These are phyloP conservation scores for Leishmania tropica DNA, from an alignment of 208 protist genomes.

Conservation along the genomic window DNA sequence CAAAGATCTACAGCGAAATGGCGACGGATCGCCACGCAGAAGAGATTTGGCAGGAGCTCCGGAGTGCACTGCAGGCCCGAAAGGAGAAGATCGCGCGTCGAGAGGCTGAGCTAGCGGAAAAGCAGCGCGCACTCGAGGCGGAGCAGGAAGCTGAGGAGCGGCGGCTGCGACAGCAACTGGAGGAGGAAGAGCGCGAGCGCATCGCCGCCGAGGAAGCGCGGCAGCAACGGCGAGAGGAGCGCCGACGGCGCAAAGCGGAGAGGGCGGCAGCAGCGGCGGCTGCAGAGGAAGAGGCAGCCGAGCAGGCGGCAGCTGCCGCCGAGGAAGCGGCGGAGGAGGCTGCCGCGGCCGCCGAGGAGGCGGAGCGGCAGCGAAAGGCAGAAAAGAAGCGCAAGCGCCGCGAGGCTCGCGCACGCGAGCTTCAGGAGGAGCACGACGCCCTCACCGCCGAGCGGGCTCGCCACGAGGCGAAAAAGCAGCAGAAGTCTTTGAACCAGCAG, in stretches of 20 bases:
- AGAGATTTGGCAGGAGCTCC: conserved; percentile 80
- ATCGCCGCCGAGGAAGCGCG: conserved; percentile 39
- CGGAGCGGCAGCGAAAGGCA: conserved; percentile 38
- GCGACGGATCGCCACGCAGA: conserved; percentile 58
- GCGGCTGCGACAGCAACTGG: conserved; percentile 39
- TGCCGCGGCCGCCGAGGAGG: conserved; percentile 37
- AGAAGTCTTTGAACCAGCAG: conserved; percentile 44
- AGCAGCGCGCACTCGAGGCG: conserved; percentile 37
- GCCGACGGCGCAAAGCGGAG: conserved; percentile 36
- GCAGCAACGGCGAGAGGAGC: conserved; percentile 43
- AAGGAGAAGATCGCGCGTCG: conserved; percentile 43
- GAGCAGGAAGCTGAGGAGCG: conserved; percentile 42
- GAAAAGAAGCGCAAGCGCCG: conserved; percentile 56
- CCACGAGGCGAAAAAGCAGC: conserved; percentile 36
- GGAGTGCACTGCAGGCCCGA: conserved; percentile 50
- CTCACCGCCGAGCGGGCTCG: conserved; percentile 50
- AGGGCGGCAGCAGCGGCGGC: conserved; percentile 33
- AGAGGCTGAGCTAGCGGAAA: conserved; percentile 46
- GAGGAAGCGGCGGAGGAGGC: conserved; percentile 52
- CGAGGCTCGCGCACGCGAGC: conserved; percentile 57
- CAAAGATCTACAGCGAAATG: conserved; percentile 87
- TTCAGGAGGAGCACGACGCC: conserved; percentile 69
- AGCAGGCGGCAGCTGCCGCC: conserved; percentile 32
- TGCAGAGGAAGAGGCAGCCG: conserved; percentile 29
- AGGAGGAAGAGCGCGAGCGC: conserved; percentile 43